These are phyloP conservation scores for Paramecium sexaurelia DNA, from an alignment of 73 alveolate genomes.

Conservation along the genomic window DNA sequence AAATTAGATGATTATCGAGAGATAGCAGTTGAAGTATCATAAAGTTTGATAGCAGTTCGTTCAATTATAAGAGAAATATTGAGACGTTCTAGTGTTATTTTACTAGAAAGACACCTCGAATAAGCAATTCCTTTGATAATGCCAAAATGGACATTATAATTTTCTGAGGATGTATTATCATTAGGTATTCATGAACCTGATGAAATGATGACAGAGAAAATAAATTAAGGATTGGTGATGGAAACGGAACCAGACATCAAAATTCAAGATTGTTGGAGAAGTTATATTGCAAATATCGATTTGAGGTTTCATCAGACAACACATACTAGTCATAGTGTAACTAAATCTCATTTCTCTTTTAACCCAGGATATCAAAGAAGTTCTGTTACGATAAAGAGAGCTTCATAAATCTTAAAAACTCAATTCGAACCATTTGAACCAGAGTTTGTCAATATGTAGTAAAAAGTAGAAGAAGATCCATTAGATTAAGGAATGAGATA, in stretches of 20 bases:
- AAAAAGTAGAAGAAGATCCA: constrained; percentile 3
- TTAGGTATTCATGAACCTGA: constrained; percentile 43
- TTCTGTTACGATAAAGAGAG: neutral
- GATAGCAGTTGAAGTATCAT: neutral
- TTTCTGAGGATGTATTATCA: neutral
- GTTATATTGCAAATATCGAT: constrained; percentile 49
- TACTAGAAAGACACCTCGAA: neutral
- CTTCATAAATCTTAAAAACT: neutral
- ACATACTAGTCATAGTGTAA: constrained; percentile 21
- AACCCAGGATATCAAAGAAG: neutral
- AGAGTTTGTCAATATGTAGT: constrained; percentile 6
- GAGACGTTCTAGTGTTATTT: constrained; percentile 22
- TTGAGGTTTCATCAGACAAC: neutral
- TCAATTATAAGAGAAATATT: neutral
- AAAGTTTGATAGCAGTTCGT: constrained; percentile 23
- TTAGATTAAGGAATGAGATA: constrained; percentile 45
- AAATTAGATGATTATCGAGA: neutral
- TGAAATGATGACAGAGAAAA: constrained; percentile 5
- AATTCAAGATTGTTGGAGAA: constrained; percentile 47
- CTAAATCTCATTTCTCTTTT: constrained; percentile 14
- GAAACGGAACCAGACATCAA: neutral
- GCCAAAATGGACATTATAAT: neutral
- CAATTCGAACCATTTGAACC: constrained; percentile 26
- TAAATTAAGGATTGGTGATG: neutral
- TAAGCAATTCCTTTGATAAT: neutral